Evolutionary conservation across 1,284 basidiomycete genomes (phyloP).

Genomic region (Cryptococcus hybrid): DNA sequence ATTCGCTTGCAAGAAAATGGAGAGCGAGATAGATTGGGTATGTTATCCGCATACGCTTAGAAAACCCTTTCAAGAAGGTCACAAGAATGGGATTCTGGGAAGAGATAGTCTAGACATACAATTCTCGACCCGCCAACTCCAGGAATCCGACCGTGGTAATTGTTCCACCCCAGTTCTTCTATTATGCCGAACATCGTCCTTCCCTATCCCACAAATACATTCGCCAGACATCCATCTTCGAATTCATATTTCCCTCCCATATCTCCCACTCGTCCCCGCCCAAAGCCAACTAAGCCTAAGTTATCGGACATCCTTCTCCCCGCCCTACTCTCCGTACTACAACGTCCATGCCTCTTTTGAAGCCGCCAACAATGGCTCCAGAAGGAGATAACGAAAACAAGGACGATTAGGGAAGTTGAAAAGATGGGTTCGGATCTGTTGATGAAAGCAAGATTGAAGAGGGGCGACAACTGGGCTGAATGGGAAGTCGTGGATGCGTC

Average conservation of each 20-base stretch:
- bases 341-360: constrained; percentile 1
- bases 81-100: no score
- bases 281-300: background rate
- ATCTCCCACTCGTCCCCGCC: background rate
- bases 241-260: background rate
- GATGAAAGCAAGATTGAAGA: background rate
- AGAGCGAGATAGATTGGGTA: no score
- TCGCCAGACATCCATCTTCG: background rate
- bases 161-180: no score
- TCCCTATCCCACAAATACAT: background rate
- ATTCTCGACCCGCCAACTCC: no score
- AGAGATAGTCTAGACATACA: no score
- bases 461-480: background rate
- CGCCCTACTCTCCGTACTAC: background rate
- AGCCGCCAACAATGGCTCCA: background rate
- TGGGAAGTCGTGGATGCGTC: background rate
- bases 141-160: no score
- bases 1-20: no score
- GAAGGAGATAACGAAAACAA: background rate
- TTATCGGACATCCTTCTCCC: constrained; percentile 1
- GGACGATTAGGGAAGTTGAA: no score
- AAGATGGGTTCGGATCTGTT: background rate
- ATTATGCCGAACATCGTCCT: background rate
- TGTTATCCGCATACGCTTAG: no score
- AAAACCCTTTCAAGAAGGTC: no score